Evolutionary conservation across 257 asterid species (phyloP), one percentile per base, ranked within the genome.

Genomic region (Ballota nigra): DNA sequence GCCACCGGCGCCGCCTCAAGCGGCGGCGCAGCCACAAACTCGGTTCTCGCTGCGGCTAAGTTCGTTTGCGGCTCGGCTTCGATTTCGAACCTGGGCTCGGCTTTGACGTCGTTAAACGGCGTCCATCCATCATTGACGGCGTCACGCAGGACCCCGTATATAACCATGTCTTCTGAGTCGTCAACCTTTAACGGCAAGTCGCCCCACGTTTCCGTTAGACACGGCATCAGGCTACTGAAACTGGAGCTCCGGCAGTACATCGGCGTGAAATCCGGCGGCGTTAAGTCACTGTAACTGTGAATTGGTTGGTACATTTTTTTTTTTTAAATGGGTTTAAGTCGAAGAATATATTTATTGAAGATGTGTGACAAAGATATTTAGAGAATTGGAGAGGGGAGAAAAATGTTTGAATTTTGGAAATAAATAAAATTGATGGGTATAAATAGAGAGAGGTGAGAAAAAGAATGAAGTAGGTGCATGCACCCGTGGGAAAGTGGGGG

Each of bases 101-200:
- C 12, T 81, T 89, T 92, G 18, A 90, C 86, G 58, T 78, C 82
- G 38, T 59, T 81, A 63, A 84, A 92, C 80, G 98, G 98, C 38
- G 81, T 85, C 96, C 98, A 92, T 20, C 98, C 98, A 29, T 78
- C 81, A 0, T 63, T 89, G 58, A 92, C 87, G 57, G 98, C 98
- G 76, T 89, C 98, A 1, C 86, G 87, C 23, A 92, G 34, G 9
- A 92, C 66, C 6, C 96, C 89, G 31, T 92, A 92, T 18, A 92
- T 88, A 5, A 92, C 92, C 98, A 92, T 92, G 19, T 92, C 98
- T 20, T 92, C 96, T 0, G 94, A 77, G 71, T 92, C 98, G 57
- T 89, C 96, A 23, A 88, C 89, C 77, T 88, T 89, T 19, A 92
- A 83, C 74, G 96, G 96, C 86, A 92, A 77, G 52, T 86, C 98